These are phyloP conservation scores for Coemansia sp. DNA, from an alignment of 192 early-diverging fungal species.

Conservation along the genomic window DNA sequence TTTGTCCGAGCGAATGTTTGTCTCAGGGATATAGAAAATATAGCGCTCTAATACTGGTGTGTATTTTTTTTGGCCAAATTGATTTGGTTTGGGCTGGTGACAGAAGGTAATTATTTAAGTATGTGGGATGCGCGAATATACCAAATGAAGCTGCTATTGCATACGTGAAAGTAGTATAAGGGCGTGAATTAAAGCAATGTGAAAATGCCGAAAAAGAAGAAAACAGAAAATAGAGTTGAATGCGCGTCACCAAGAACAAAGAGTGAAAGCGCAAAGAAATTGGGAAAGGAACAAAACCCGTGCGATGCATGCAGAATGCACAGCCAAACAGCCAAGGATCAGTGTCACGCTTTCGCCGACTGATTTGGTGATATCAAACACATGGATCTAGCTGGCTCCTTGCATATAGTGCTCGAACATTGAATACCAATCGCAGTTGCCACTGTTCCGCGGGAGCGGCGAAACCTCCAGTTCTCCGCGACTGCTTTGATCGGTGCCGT, in stretches of 20 bases:
- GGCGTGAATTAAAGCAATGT: neutral
- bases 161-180: neutral
- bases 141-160: neutral
- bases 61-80: too few species aligned
- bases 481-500: constrained; percentile 1
- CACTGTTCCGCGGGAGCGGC: neutral
- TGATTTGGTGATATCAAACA: neutral
- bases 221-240: neutral
- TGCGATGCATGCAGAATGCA: too few species aligned
- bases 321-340: too few species aligned
- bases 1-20: too few species aligned
- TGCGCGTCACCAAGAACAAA: neutral
- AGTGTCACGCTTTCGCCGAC: too few species aligned
- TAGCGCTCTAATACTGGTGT: too few species aligned
- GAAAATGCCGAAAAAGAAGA: neutral
- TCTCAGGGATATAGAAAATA: too few species aligned
- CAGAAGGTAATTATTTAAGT: neutral
- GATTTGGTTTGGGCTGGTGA: neutral
- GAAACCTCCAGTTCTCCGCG: neutral
- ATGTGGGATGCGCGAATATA: neutral
- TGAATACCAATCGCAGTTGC: constrained; percentile 7
- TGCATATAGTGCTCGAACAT: constrained; percentile 2
- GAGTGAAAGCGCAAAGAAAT: neutral
- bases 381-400: neutral
- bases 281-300: neutral